Conservation (phyloP, 2,329 filamentous ascomycete species). For the Ascochyta rabiei region DNA sequence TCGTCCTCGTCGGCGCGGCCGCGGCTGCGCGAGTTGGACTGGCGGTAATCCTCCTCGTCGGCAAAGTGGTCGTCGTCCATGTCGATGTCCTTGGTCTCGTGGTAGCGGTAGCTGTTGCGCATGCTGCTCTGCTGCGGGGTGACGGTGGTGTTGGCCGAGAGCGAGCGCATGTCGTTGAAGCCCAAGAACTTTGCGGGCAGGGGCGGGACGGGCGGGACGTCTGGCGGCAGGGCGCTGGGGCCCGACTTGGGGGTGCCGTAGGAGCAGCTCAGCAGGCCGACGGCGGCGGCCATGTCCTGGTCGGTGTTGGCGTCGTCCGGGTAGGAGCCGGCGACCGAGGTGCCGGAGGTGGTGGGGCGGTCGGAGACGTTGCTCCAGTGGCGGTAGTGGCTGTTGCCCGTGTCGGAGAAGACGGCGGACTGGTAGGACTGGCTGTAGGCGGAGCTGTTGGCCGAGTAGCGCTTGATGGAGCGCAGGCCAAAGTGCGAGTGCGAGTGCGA, state of each 20-base stretch:
- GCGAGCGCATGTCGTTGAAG: conserved; percentile 58
- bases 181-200: conserved; percentile 80
- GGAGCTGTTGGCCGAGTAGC: conserved; percentile 56
- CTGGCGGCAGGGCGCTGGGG: conserved; percentile 66
- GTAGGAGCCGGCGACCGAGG: conserved; percentile 66
- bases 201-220: conserved; percentile 86
- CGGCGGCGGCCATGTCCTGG: conserved; percentile 84
- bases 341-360: conserved; percentile 75
- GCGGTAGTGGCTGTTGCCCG: conserved; percentile 66
- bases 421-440: conserved; percentile 78
- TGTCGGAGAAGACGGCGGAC: conserved; percentile 67
- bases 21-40: conserved; percentile 50
- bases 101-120: conserved; percentile 65
- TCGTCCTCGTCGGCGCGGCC: conserved; percentile 84
- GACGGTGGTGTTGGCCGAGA: conserved; percentile 62
- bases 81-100: conserved; percentile 52
- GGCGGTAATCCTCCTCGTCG: conserved; percentile 70
- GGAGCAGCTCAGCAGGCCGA: conserved; percentile 88
- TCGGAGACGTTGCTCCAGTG: conserved; percentile 73
- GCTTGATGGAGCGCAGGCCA: conserved; percentile 47
- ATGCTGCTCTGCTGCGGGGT: conserved; percentile 64
- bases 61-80: conserved; percentile 65
- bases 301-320: conserved; percentile 71
- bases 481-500: conserved; percentile 44
- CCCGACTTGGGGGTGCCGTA: conserved; percentile 79